Evolutionary conservation across 192 early-diverging fungal species (phyloP).

Genomic region (Rhizophagus clarus): DNA sequence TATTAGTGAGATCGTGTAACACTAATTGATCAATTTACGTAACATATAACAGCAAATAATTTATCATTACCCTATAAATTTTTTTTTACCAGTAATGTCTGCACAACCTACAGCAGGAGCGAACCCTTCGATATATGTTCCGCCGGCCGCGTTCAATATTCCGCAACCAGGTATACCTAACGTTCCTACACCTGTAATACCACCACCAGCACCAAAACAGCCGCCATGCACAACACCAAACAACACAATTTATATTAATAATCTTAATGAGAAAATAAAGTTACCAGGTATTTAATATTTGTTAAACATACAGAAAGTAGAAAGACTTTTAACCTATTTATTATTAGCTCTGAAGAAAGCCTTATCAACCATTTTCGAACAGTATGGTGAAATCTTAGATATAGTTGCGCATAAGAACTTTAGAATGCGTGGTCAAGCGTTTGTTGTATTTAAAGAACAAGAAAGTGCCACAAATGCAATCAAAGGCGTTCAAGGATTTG

Average conservation of each 20-base stretch:
- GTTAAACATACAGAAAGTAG: not conserved
- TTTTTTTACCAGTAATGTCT: not conserved
- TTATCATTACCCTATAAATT: no score
- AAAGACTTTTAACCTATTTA: not conserved
- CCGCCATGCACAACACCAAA: constrained; percentile 62
- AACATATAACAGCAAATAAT: no score
- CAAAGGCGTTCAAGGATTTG: constrained; percentile 81
- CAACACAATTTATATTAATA: constrained; percentile 80
- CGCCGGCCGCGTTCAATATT: not conserved
- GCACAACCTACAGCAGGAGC: not conserved
- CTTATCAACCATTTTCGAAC: constrained; percentile 77
- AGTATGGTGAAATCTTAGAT: constrained; percentile 84
- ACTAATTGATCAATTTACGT: no score
- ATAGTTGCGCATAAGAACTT: constrained; percentile 79
- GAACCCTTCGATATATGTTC: not conserved
- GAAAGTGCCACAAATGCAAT: constrained; percentile 79
- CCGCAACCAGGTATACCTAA: not conserved
- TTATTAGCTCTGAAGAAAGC: constrained; percentile 67
- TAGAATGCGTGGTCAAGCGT: constrained; percentile 92
- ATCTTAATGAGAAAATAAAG: constrained; percentile 78
- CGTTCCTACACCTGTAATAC: not conserved
- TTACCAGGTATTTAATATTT: constrained; percentile 46
- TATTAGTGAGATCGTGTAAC: no score
- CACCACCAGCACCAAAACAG: constrained; percentile 51
- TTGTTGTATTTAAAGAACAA: constrained; percentile 76